Percentiles rank a stretch among this genome's conserved stretches.
Evolutionary conservation across 257 asterid species (phyloP).

Genomic region (Solanum sejunctum): DNA sequence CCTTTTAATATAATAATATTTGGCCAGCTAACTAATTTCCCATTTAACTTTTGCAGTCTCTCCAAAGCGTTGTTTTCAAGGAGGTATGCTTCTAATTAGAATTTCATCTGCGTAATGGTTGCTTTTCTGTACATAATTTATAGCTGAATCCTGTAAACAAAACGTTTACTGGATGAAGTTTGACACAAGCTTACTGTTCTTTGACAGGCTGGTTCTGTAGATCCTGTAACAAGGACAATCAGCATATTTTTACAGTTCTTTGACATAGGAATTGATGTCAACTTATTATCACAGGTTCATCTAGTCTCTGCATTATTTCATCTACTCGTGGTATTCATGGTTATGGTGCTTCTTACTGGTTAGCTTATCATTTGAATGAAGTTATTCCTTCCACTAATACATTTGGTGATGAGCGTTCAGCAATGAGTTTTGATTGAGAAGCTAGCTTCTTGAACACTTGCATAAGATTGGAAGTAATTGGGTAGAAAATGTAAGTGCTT

Average conservation of each 20-base stretch:
- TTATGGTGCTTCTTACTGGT: background rate
- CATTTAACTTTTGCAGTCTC: constrained; percentile 56
- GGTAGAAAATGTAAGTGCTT: background rate
- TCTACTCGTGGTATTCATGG: background rate
- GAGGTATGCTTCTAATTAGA: constrained; percentile 41
- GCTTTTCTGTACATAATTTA: background rate
- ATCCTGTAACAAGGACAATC: constrained; percentile 88
- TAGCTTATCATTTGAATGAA: background rate
- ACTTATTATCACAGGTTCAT: constrained; percentile 86
- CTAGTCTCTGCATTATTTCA: background rate
- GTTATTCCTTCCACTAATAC: background rate
- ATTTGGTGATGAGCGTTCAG: background rate
- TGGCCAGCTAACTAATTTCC: background rate
- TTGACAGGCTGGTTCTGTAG: constrained; percentile 84
- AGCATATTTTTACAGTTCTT: constrained; percentile 92
- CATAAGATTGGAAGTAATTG: background rate
- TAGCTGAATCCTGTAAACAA: background rate
- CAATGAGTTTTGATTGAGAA: background rate
- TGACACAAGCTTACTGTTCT: constrained; percentile 9
- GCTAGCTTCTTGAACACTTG: background rate
- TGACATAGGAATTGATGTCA: constrained; percentile 85
- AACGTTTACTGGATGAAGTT: background rate
- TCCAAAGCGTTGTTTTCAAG: constrained; percentile 94
- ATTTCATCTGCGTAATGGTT: background rate
- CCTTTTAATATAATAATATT: background rate